phyloP scores from a whole-genome alignment of 345 rosid species.

The Gynandropsis gynandra region DNA sequence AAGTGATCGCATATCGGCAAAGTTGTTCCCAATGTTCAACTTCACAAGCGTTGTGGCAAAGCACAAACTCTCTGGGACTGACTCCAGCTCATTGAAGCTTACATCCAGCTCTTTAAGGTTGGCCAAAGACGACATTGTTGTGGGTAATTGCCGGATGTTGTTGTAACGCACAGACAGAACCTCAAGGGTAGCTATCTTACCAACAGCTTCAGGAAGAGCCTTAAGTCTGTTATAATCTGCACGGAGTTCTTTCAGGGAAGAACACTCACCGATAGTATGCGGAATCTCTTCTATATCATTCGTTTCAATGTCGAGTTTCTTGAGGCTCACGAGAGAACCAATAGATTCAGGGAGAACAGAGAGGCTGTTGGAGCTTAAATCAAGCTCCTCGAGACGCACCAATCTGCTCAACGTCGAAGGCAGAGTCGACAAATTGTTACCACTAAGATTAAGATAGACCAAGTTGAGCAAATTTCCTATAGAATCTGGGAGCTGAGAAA shows the following conservation, averaged over 20 bases:
- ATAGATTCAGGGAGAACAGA: slow-evolving; percentile 56
- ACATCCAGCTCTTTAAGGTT: slow-evolving; percentile 80
- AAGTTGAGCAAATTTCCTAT: slow-evolving; percentile 67
- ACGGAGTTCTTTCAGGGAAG: slow-evolving; percentile 60
- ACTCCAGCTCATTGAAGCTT: slow-evolving; percentile 97
- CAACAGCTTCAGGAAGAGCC: slow-evolving; percentile 97
- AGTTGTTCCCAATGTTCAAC: slow-evolving; percentile 87
- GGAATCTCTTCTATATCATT: slow-evolving; percentile 88
- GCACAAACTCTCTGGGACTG: slow-evolving; percentile 92
- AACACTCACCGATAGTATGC: slow-evolving; percentile 62
- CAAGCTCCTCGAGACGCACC: slow-evolving; percentile 72
- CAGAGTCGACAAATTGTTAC: slow-evolving; percentile 65
- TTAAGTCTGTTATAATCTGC: slow-evolving; percentile 89
- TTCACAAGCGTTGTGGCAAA: slow-evolving; percentile 75
- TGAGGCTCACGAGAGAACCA: slow-evolving; percentile 58
- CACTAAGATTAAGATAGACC: slow-evolving; percentile 60
- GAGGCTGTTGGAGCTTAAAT: slow-evolving; percentile 76
- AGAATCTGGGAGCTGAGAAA: slow-evolving; percentile 62
- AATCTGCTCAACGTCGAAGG: slow-evolving; percentile 57
- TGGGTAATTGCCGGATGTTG: slow-evolving; percentile 77
- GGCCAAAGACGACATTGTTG: slow-evolving; percentile 76
- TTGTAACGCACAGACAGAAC: slow-evolving; percentile 77
- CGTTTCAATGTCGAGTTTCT: slow-evolving; percentile 68
- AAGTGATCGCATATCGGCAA: slow-evolving; percentile 69
- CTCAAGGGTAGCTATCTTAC: slow-evolving; percentile 73